Evolutionary conservation across 257 asterid species (phyloP).

Genomic region (Jacaranda copaia): DNA sequence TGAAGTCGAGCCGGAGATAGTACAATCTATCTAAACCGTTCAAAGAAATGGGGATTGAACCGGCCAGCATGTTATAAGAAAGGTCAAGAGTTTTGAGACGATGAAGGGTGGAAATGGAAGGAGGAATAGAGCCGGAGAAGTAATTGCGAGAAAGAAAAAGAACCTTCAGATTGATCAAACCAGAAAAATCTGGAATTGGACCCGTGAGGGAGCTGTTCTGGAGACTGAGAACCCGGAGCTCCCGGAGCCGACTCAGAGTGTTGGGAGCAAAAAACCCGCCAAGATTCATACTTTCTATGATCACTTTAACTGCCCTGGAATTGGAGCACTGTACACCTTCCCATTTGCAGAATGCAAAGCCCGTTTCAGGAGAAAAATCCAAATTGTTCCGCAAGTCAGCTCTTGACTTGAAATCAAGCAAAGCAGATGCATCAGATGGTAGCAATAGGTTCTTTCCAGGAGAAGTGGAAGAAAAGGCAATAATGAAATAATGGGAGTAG

Average conservation of each 20-base stretch:
- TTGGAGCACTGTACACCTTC: slow-evolving; percentile 60
- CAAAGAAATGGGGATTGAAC: slow-evolving; percentile 54
- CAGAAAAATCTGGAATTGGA: slow-evolving; percentile 77
- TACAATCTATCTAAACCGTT: slow-evolving; percentile 59
- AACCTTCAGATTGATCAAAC: slow-evolving; percentile 60
- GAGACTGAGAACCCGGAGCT: slow-evolving; percentile 77
- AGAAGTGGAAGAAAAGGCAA: slow-evolving; percentile 36
- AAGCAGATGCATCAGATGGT: slow-evolving; percentile 61
- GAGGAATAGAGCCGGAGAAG: slow-evolving; percentile 69
- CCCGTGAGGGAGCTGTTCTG: slow-evolving; percentile 87
- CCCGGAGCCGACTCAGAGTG: slow-evolving; percentile 56
- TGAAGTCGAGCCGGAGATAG: slow-evolving; percentile 79
- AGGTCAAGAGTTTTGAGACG: slow-evolving; percentile 85
- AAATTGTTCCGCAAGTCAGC: slow-evolving; percentile 61
- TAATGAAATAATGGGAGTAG: slow-evolving; percentile 26
- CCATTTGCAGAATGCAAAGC: slow-evolving; percentile 71
- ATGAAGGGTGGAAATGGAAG: slow-evolving; percentile 68
- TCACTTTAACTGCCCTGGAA: slow-evolving; percentile 53
- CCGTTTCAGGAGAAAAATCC: slow-evolving; percentile 42
- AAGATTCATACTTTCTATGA: slow-evolving; percentile 52
- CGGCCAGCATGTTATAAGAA: slow-evolving; percentile 72
- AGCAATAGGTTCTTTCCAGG: slow-evolving; percentile 14
- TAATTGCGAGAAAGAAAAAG: slow-evolving; percentile 68
- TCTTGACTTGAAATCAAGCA: slow-evolving; percentile 69
- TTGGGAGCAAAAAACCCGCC: slow-evolving; percentile 64